A percentile compares a stretch with the other conserved stretches of the same genome.
Evolutionary conservation across 1,284 basidiomycete genomes (phyloP).

Genomic region (Golubevia pallescens): DNA sequence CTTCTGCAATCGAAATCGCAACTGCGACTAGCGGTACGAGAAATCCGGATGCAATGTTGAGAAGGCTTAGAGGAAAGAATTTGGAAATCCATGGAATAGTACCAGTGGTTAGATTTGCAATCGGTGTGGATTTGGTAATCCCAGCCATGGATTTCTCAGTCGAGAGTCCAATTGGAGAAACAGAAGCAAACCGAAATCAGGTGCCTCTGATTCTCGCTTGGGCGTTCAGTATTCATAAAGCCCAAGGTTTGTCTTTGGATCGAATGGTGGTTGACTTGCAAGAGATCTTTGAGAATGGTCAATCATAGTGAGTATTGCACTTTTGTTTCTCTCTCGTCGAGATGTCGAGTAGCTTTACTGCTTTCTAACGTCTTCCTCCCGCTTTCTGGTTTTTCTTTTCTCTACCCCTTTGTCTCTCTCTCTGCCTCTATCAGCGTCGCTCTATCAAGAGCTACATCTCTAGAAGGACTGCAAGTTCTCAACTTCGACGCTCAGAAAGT

Average conservation of each 20-base stretch:
- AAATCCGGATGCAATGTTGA: not conserved
- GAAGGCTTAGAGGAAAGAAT: not conserved
- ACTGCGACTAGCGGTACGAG: not conserved
- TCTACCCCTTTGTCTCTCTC: too few relatives aligned
- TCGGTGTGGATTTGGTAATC: not conserved
- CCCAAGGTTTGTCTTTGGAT: constrained; percentile 28
- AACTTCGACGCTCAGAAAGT: constrained; percentile 23
- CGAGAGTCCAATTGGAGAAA: constrained; percentile 2
- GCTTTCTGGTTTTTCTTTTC: too few relatives aligned
- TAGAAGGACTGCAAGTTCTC: constrained; percentile 58
- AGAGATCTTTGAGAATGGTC: constrained; percentile 57
- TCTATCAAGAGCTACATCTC: constrained; percentile 54
- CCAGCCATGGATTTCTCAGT: not conserved
- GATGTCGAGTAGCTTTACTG: too few relatives aligned
- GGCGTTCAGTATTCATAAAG: constrained; percentile 59
- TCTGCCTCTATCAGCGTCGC: constrained; percentile 24
- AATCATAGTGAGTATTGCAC: constrained; percentile 30
- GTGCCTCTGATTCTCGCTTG: constrained; percentile 59
- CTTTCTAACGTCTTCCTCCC: too few relatives aligned
- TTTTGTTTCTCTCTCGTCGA: too few relatives aligned
- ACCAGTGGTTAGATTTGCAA: constrained; percentile 6
- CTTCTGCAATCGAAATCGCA: not conserved
- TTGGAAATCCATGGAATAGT: not conserved
- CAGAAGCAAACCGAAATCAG: constrained; percentile 8
- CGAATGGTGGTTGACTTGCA: constrained; percentile 25